phyloP scores from a whole-genome alignment of 805 yeast species.

The Monosporozyma siamensis region DNA sequence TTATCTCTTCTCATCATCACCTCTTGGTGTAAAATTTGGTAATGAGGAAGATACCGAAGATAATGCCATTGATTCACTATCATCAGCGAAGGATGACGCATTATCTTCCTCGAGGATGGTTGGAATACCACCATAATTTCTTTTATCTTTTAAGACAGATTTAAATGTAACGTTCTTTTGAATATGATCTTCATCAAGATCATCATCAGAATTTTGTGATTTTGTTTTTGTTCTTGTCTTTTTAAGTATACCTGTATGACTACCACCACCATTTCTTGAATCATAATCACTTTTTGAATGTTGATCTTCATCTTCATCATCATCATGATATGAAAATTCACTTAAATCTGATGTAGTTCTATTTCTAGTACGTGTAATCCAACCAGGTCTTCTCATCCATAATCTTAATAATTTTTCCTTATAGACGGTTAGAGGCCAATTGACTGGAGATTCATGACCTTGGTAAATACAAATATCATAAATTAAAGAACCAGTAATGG shows the following conservation, averaged over 20 bases:
- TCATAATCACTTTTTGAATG: slow-evolving; percentile 6
- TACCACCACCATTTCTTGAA: slow-evolving; percentile 6
- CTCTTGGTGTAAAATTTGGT: slow-evolving; percentile 5
- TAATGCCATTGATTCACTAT: slow-evolving; percentile 8
- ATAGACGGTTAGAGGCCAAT: slow-evolving; percentile 30
- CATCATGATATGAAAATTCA: slow-evolving; percentile 21
- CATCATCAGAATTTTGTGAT: slow-evolving; percentile 7
- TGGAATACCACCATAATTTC: slow-evolving; percentile 24
- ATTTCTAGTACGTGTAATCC: slow-evolving; percentile 20
- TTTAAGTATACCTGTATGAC: slow-evolving; percentile 3
- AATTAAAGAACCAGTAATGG: slow-evolving; percentile 39
- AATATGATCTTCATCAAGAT: slow-evolving; percentile 11
- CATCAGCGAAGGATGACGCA: slow-evolving; percentile 18
- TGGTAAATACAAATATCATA: slow-evolving; percentile 44
- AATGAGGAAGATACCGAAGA: slow-evolving; percentile 13
- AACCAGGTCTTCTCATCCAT: slow-evolving; percentile 29
- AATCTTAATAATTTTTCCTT: slow-evolving; percentile 10
- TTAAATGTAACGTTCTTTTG: slow-evolving; percentile 27
- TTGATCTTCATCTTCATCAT: slow-evolving; percentile 11
- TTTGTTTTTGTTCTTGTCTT: slow-evolving; percentile 12
- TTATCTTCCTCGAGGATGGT: slow-evolving; percentile 25
- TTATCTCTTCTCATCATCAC: not conserved
- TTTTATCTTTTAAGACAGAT: slow-evolving; percentile 17
- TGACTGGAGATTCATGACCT: slow-evolving; percentile 45
- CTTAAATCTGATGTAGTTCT: slow-evolving; percentile 23